A percentile compares a stretch with the other conserved stretches of the same genome.
Evolutionary conservation across 2,329 filamentous ascomycete species (phyloP).

Genomic region (Thyridium curvatum): DNA sequence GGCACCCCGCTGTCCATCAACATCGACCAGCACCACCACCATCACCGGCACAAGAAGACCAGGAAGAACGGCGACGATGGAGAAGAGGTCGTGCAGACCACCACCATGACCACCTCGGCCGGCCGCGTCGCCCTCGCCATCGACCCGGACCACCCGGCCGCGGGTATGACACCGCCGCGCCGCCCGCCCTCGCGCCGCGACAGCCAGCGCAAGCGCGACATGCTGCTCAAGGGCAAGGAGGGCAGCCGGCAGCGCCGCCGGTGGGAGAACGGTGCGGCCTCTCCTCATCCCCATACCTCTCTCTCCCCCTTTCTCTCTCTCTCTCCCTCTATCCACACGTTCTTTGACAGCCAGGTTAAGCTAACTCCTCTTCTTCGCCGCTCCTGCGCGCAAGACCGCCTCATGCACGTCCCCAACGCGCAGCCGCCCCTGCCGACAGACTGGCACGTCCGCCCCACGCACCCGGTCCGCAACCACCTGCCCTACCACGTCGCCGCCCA

Average conservation of each 20-base stretch:
- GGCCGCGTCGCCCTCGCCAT: constrained; percentile 12
- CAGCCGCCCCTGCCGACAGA: constrained; percentile 77
- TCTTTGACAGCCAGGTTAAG: too few species aligned
- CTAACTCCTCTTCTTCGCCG: constrained; percentile 5
- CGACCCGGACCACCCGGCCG: constrained; percentile 7
- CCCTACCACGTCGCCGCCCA: constrained; percentile 86
- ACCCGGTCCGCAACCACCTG: constrained; percentile 63
- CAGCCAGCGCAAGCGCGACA: constrained; percentile 58
- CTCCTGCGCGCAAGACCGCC: constrained; percentile 54
- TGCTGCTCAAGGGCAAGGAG: constrained; percentile 81
- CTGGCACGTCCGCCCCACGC: constrained; percentile 76
- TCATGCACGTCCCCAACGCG: constrained; percentile 79
- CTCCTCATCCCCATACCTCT: constrained; percentile 1
- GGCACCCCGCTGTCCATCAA: constrained; percentile 66
- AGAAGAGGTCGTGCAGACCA: not conserved
- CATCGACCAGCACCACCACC: constrained; percentile 51
- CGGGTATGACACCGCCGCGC: constrained; percentile 26
- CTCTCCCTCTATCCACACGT: too few species aligned
- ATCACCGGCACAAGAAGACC: too few species aligned
- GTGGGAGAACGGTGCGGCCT: constrained; percentile 79
- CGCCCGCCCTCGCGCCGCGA: constrained; percentile 45
- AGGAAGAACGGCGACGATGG: too few species aligned
- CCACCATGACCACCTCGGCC: constrained; percentile 13
- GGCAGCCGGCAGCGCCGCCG: constrained; percentile 78
- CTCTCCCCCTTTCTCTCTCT: too few species aligned